Evolutionary conservation across 306 rosid species (phyloP), one percentile per base, ranked within the genome.

Genomic region (Macrotyloma uniflorum): DNA sequence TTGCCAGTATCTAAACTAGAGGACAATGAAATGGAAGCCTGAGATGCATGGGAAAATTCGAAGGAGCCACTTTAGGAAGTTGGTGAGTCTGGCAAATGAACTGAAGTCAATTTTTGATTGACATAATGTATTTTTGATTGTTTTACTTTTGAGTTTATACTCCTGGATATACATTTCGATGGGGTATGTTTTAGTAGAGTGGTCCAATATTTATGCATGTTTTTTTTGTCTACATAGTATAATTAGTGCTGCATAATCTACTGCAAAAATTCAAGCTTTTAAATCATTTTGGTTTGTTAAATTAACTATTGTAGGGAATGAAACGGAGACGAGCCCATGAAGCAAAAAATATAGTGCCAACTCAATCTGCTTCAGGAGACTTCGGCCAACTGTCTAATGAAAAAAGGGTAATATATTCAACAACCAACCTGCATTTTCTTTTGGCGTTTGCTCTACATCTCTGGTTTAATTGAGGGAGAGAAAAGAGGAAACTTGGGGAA

Each of bases 351-450:
- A 57, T 70, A 3, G 83, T 83, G 72, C 91, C 92, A 79, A 93
- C 93, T 72, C 89, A 89, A 83, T 87, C 92, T 16, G 87, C 96
- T 73, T 88, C 79, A 14, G 97, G 87, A 80, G 90, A 92, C 13
- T 70, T 90, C 24, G 83, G 87, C 42, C 89, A 85, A 79, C 87
- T 85, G 88, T 74, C 13, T 90, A 64, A 83, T 62, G 68, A 84
- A 82, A 55, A 89, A 90, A 94, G 3, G 23, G 96, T 90, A 75
- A 38, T 82, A 66, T 72, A 28, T 65, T 33, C n/a, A 78, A 66
- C 1, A 61, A 65, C 22, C 23, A 1, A 28, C 10, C 10, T 62
- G 72, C 70, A 55, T 65, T 19, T 47, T 42, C 45, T 35, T 68
- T 68, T 45, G 66, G 4, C 59, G 43, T 38, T 40, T 8, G 42